Percentiles rank a stretch among this genome's conserved stretches.
Conservation (phyloP, 202 grass and related monocot species). For the Miscanthus sacchariflorus region DNA sequence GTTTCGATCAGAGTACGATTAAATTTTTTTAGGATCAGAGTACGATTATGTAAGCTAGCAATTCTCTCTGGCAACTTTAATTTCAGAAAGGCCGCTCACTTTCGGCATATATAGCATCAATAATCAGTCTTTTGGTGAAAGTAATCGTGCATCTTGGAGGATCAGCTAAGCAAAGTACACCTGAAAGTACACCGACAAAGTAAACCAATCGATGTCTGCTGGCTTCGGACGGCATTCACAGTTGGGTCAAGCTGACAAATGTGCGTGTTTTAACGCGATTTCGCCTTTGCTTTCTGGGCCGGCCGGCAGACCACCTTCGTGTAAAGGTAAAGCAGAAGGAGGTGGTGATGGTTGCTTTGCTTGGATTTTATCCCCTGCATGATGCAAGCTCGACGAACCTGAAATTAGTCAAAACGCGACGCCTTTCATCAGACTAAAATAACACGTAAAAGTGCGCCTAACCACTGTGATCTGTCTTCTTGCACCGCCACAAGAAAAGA, state of each 20-base stretch:
- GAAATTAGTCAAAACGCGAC: constrained; percentile 12
- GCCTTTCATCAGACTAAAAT: background rate
- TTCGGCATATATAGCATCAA: background rate
- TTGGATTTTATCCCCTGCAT: constrained; percentile 15
- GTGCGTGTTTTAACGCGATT: constrained; percentile 27
- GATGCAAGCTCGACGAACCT: background rate
- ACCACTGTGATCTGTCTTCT: background rate
- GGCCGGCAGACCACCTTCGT: background rate
- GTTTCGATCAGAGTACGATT: background rate
- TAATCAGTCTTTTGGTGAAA: background rate
- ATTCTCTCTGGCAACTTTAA: background rate
- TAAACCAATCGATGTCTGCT: background rate
- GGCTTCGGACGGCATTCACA: constrained; percentile 25
- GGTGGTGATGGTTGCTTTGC: background rate
- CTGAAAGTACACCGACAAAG: constrained; percentile 19
- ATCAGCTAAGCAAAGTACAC: constrained; percentile 6
- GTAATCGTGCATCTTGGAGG: background rate
- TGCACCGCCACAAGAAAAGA: constrained; percentile 33
- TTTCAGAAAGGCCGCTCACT: constrained; percentile 35
- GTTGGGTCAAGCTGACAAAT: constrained; percentile 1
- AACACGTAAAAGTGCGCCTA: constrained; percentile 7
- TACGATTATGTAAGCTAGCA: background rate
- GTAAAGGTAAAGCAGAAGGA: constrained; percentile 6
- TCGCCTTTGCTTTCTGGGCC: constrained; percentile 29
- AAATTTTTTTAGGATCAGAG: background rate